These are phyloP conservation scores for Pseudopyricularia javanii DNA, from an alignment of 2,329 filamentous ascomycete species.

Conservation along the genomic window DNA sequence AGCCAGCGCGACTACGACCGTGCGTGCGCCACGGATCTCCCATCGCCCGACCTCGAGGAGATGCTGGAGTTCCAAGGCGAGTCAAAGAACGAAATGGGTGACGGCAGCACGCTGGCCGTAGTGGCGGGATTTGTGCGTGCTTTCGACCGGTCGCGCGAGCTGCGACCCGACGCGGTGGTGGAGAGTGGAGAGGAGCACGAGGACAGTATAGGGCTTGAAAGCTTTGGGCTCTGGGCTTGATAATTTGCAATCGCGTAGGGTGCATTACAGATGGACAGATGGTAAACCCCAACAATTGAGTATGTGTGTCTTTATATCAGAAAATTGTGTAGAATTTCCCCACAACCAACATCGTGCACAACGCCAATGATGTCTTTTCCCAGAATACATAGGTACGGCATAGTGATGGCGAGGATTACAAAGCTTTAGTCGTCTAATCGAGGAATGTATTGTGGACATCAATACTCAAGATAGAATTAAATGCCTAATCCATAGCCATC, in stretches of 20 bases:
- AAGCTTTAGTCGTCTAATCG: no score
- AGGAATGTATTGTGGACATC: no score
- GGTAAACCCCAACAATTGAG: no score
- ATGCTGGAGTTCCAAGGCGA: slow-evolving; percentile 4
- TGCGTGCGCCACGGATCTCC: slow-evolving; percentile 9
- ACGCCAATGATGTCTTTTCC: not conserved
- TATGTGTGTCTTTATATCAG: no score
- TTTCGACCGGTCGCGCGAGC: not conserved
- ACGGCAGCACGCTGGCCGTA: not conserved
- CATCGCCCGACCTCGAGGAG: slow-evolving; percentile 7
- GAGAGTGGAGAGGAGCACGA: slow-evolving; percentile 17
- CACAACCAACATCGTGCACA: no score
- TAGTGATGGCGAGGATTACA: not conserved
- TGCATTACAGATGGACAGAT: no score
- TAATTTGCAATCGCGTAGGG: slow-evolving; percentile 41
- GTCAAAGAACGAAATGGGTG: not conserved
- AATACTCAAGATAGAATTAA: no score
- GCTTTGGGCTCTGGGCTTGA: slow-evolving; percentile 34
- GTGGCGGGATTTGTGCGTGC: not conserved
- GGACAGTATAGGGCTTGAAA: slow-evolving; percentile 23
- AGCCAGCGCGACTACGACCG: slow-evolving; percentile 2
- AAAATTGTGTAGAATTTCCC: no score
- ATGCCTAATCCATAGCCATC: slow-evolving; percentile 1
- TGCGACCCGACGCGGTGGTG: slow-evolving; percentile 11
- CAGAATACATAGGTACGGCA: not conserved